Evolutionary conservation across 345 rosid genomes (phyloP), one percentile per base, ranked within the genome.

Genomic region (Cardamine resedifolia): DNA sequence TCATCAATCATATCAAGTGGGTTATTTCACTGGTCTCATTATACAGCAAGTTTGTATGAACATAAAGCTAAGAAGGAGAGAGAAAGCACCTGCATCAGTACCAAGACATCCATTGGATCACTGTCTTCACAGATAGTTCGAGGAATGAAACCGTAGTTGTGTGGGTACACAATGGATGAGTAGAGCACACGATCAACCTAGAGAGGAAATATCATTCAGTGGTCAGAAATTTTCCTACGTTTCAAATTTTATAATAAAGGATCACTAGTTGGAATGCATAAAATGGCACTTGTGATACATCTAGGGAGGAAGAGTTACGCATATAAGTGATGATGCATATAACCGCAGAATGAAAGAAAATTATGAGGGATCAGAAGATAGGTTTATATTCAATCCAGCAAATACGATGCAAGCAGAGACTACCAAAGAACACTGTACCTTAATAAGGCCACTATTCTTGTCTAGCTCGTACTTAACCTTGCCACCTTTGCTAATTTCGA

Each of bases 101-200:
- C 68, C 75, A 95, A 85, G 58, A 95, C 99, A 80, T 95, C 98
- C 81, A 95, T 90, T 18, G 99, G 99, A 77, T 95, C 99, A 74
- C 92, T 88, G 75, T 95, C 99, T 78, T 95, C 99, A 70, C 99
- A 95, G 41, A 95, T 66, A 57, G 99, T 95, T 57, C 99, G 84
- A 0, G 99, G 99, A 33, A 95, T 95, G 79, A 95, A 95, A 57
- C 99, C 99, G 76, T 95, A 94, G 83, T 94, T 94, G 85, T 94
- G 98, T 0, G 98, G 98, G 85, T 94, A 94, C 78, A 95, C 99
- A 77, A 95, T 96, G 20, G 99, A 95, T 68, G 99, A 95, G 83
- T 91, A 95, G 30, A 95, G 94, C 52, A 95, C 71, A 55, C 98
- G 98, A 63, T 95, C 99, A 68, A 95, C 99, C 99, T 95, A 68